These are phyloP conservation scores for Rosa multiflora DNA, from an alignment of 306 rosid species.

Conservation along the genomic window DNA sequence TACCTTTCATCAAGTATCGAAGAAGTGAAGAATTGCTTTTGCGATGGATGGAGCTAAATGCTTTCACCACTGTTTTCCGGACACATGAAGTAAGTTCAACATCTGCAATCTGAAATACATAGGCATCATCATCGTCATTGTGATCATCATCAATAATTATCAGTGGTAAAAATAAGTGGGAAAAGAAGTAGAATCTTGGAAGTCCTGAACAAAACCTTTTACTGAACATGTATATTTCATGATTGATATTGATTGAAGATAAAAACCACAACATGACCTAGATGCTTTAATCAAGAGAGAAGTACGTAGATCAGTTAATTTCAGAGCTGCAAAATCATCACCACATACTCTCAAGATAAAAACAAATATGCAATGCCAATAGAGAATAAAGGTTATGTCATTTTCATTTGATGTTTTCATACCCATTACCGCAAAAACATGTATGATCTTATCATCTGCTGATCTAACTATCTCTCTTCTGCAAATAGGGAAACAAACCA, in stretches of 20 bases:
- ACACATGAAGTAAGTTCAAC: conserved; percentile 93
- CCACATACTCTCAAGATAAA: not conserved
- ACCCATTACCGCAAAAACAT: too few species aligned
- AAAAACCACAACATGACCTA: not conserved
- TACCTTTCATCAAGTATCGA: conserved; percentile 68
- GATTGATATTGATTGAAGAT: too few species aligned
- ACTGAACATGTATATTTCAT: too few species aligned
- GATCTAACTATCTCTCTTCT: conserved; percentile 23
- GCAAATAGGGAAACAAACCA: conserved; percentile 87
- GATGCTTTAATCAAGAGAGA: not conserved
- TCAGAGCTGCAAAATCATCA: not conserved
- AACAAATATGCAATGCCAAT: not conserved
- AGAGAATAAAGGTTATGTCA: not conserved
- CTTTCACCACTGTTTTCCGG: conserved; percentile 88
- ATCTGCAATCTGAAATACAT: conserved; percentile 21
- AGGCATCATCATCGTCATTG: not conserved
- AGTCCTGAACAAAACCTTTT: too few species aligned
- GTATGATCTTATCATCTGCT: conserved; percentile 8
- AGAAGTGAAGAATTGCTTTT: conserved; percentile 85
- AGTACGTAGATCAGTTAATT: not conserved
- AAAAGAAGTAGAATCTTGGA: too few species aligned
- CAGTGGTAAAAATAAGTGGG: not conserved
- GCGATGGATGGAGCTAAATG: conserved; percentile 95
- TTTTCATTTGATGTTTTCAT: too few species aligned
- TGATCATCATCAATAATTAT: not conserved